Evolutionary conservation across 2,329 filamentous ascomycete genomes (phyloP), one percentile per base, ranked within the genome.

Genomic region (Talaromyces albobiverticillius): DNA sequence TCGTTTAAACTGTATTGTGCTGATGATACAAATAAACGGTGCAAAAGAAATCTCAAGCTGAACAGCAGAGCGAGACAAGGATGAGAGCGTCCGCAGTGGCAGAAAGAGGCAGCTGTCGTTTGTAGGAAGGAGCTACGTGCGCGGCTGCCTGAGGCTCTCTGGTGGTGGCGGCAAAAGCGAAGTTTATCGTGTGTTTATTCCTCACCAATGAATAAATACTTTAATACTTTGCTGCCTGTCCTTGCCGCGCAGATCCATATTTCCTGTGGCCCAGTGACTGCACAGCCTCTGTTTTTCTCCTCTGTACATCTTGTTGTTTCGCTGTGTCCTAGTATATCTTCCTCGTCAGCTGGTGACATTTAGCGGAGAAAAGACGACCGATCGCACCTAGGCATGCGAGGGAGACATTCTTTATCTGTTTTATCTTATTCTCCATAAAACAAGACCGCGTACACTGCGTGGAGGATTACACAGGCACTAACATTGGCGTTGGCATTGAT

Each of bases 121-220:
- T 7, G 34, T 25, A 50, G 34, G 47, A 40, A 40, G 22, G 36
- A 38, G 23, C 25, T 29, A n/a, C n/a, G n/a, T n/a, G 18, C 3
- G 36, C 11, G 36, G 16, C 36, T 40, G 36, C 36, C 36, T 22
- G 16, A 40, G 36, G 46, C 26, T 29, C 26, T 29, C 10, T 5
- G 34, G 53, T 51, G 53, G 53, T 43, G 48, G 48, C 53, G 43
- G 23, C 26, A 16, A 36, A 8, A 22, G 26, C n/a, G 25, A 34
- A 46, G 36, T 32, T 51, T 18, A 34, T 36, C 25, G 31, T 18
- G 5, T 20, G 9, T 42, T 36, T 55, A 48, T 55, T 55, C 53
- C 53, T 32, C 43, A 42, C 53, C 53, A 55, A 55, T 55, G 23
- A 20, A 16, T 51, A 18, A 2, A 10, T 40, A 32, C 34, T 11